Evolutionary conservation across 148 eudicot genomes (phyloP).

Genomic region (Heliamphora exappendiculata): DNA sequence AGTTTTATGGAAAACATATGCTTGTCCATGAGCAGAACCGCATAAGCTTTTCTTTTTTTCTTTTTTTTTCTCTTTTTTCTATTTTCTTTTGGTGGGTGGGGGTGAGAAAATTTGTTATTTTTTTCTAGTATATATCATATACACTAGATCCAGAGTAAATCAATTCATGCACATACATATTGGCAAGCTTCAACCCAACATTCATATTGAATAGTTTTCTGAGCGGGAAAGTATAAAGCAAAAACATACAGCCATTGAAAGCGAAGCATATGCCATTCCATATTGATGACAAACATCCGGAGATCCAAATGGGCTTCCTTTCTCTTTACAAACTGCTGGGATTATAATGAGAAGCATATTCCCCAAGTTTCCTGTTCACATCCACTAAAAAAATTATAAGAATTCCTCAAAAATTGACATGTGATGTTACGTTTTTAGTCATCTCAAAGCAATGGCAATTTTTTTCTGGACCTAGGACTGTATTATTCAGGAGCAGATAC

Average conservation of each 20-base stretch:
- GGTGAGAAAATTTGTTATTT: not conserved
- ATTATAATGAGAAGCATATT: constrained; percentile 65
- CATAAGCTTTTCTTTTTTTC: not conserved
- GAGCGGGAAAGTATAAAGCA: not conserved
- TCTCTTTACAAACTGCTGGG: constrained; percentile 91
- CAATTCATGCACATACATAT: not conserved
- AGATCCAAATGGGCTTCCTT: constrained; percentile 75
- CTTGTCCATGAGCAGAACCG: not conserved
- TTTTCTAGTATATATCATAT: not conserved
- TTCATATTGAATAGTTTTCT: not conserved
- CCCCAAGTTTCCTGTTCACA: constrained; percentile 69
- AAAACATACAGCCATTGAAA: constrained; percentile 76
- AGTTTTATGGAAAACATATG: not conserved
- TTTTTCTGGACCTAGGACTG: not conserved
- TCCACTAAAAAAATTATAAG: not conserved
- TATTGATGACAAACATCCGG: constrained; percentile 49
- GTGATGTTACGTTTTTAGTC: not conserved
- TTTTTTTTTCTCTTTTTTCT: not conserved
- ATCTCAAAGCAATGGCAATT: not conserved
- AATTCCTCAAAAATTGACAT: not conserved
- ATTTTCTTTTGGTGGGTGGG: not conserved
- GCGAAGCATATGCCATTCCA: constrained; percentile 74
- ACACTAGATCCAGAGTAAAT: not conserved
- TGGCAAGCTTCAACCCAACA: not conserved
- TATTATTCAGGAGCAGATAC: not conserved